A percentile compares a stretch with the other conserved stretches of the same genome.
Evolutionary conservation across 257 asterid species (phyloP).

Genomic region (Salvia miltiorrhiza): DNA sequence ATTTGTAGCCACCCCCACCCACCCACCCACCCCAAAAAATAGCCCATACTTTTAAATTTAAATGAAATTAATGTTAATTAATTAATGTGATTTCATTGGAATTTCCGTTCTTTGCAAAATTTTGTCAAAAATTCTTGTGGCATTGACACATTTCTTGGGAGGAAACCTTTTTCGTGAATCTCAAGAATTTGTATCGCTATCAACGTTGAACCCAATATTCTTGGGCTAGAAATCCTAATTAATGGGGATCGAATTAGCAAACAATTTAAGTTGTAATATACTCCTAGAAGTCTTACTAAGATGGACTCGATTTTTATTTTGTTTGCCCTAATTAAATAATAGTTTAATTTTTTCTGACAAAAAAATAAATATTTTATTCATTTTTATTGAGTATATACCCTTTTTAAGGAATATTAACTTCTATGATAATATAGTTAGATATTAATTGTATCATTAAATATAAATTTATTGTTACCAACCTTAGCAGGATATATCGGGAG

Average conservation of each 20-base stretch:
- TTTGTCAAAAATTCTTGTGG: neutral
- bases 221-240: neutral
- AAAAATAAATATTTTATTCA: neutral
- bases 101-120: neutral
- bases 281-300: neutral
- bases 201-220: constrained; percentile 11
- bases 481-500: too few species aligned
- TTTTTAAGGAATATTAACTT: neutral
- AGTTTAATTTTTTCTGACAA: neutral
- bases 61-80: neutral
- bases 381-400: neutral
- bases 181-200: constrained; percentile 3
- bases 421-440: neutral
- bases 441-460: neutral
- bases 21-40: neutral
- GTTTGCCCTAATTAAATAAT: neutral
- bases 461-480: too few species aligned
- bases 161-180: neutral
- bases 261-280: neutral
- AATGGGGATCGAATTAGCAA: neutral
- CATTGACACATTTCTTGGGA: neutral
- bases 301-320: neutral
- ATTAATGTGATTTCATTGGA: neutral
- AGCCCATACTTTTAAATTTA: neutral
- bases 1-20: neutral